phyloP scores from a whole-genome alignment of 176 grass and related monocot genomes.

The Triticum dicoccoides region DNA sequence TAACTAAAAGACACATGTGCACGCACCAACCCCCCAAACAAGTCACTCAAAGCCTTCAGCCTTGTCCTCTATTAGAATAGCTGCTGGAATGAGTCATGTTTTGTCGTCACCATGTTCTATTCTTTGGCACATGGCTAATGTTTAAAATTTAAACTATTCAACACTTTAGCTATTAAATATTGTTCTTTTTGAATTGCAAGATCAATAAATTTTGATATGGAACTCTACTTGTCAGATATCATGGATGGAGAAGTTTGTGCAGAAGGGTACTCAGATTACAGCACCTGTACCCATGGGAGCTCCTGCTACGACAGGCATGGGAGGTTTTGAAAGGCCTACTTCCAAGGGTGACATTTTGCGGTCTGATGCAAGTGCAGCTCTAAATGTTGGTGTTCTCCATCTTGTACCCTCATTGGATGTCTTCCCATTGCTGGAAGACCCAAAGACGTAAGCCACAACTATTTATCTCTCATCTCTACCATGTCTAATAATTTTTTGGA shows the following conservation, averaged over 20 bases:
- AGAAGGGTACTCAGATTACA: conserved; percentile 92
- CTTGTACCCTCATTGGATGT: conserved; percentile 92
- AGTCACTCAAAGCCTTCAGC: neutral
- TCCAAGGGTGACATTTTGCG: conserved; percentile 80
- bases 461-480: conserved; percentile 19
- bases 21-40: neutral
- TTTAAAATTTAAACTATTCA: conserved; percentile 17
- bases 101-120: conserved; percentile 12
- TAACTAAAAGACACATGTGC: neutral
- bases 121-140: conserved; percentile 10
- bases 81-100: neutral
- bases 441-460: conserved; percentile 74
- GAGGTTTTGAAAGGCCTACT: conserved; percentile 94
- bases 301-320: conserved; percentile 95
- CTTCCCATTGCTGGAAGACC: conserved; percentile 83
- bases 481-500: conserved; percentile 8
- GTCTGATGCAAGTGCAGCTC: conserved; percentile 87
- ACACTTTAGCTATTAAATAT: conserved; percentile 9
- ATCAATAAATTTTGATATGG: conserved; percentile 26
- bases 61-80: neutral
- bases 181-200: neutral
- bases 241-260: conserved; percentile 99
- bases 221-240: conserved; percentile 70
- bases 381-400: conserved; percentile 98
- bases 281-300: conserved; percentile 94